These are phyloP conservation scores for Porcisia hertigi DNA, from an alignment of 208 protist species.

Conservation along the genomic window DNA sequence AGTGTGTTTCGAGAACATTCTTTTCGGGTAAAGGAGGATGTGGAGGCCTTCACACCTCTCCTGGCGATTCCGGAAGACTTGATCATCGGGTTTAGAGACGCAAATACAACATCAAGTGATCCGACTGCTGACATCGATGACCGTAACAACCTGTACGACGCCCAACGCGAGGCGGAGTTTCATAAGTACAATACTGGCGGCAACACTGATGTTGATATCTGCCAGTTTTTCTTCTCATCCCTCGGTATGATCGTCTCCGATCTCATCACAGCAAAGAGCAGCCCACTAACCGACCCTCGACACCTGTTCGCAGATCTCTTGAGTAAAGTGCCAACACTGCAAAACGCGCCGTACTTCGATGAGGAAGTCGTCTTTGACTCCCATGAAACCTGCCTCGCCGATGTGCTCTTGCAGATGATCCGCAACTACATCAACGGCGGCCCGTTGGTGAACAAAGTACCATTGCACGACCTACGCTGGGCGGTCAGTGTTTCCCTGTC, in stretches of 20 bases:
- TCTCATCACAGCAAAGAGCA: constrained; percentile 76
- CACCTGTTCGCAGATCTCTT: constrained; percentile 69
- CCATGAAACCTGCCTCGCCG: constrained; percentile 69
- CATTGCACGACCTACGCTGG: constrained; percentile 78
- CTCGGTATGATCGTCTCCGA: constrained; percentile 89
- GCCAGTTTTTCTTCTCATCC: constrained; percentile 86
- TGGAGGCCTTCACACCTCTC: constrained; percentile 65
- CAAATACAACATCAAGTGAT: constrained; percentile 19
- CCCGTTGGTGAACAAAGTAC: constrained; percentile 86
- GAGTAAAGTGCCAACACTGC: constrained; percentile 66
- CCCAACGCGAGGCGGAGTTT: constrained; percentile 69
- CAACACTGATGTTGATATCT: constrained; percentile 71
- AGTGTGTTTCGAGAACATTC: constrained; percentile 76
- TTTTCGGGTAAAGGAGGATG: constrained; percentile 62
- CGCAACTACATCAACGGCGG: constrained; percentile 91
- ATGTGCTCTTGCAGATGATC: constrained; percentile 92
- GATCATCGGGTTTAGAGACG: constrained; percentile 77
- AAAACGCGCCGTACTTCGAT: constrained; percentile 90
- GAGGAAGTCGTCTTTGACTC: constrained; percentile 74
- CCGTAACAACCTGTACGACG: constrained; percentile 70
- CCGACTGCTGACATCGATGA: constrained; percentile 23
- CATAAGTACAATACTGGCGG: constrained; percentile 65
- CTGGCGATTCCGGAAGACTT: constrained; percentile 80
- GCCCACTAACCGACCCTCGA: constrained; percentile 73
- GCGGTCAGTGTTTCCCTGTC: constrained; percentile 85